Conservation (phyloP, 305 asterid genomes). For the Stenogyne calaminthoides region DNA sequence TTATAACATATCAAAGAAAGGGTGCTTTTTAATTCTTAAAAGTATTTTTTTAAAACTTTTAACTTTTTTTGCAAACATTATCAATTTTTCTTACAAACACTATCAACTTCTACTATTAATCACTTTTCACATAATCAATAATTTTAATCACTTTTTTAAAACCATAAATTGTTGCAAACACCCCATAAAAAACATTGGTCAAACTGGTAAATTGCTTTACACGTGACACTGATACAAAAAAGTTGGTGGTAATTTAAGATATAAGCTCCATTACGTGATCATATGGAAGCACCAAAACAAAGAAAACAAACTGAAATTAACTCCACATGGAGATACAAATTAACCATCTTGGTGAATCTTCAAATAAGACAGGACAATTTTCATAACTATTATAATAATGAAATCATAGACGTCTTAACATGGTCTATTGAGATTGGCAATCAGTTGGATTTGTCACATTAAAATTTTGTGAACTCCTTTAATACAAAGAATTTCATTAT, state of each 20-base stretch:
- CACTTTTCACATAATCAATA: too few species aligned
- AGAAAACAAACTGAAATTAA: conserved; percentile 14
- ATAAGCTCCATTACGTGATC: not conserved
- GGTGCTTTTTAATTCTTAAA: too few species aligned
- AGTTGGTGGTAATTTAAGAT: not conserved
- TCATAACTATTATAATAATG: not conserved
- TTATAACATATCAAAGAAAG: too few species aligned
- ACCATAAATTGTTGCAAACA: too few species aligned
- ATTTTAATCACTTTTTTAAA: too few species aligned
- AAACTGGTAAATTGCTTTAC: not conserved
- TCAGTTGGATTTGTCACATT: not conserved
- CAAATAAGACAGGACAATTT: not conserved
- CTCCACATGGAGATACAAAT: conserved; percentile 13
- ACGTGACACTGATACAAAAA: not conserved
- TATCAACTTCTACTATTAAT: too few species aligned
- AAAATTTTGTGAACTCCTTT: not conserved
- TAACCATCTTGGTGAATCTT: not conserved
- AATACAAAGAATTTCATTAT: not conserved
- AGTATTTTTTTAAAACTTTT: too few species aligned
- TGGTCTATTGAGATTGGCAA: conserved; percentile 3
- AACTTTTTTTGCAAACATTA: too few species aligned
- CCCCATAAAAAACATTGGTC: too few species aligned
- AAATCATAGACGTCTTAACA: not conserved
- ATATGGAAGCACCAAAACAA: not conserved
- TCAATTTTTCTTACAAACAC: too few species aligned